Conservation (phyloP, 352 stramenopile genomes). For the Peronospora belbahrii region DNA sequence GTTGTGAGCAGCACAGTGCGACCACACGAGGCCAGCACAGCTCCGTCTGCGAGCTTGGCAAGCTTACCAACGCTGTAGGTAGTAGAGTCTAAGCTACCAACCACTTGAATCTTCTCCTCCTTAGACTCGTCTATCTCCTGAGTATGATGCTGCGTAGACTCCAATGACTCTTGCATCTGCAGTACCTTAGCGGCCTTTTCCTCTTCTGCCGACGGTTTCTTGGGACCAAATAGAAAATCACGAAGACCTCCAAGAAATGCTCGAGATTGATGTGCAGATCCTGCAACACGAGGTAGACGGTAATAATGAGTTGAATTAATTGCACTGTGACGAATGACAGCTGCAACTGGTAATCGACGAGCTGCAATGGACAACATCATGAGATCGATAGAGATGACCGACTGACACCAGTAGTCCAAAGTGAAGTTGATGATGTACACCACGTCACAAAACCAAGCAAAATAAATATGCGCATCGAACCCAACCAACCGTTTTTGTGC, state of each 20-base stretch:
- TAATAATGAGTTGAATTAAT: neutral
- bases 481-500: constrained; percentile 8
- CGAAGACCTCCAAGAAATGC: constrained; percentile 58
- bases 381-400: neutral
- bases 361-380: constrained; percentile 26
- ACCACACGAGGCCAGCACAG: constrained; percentile 74
- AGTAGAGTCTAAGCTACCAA: constrained; percentile 46
- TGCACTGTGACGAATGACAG: constrained; percentile 9
- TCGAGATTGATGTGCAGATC: constrained; percentile 24
- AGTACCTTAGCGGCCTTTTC: constrained; percentile 11
- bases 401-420: neutral
- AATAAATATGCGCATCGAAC: constrained; percentile 1
- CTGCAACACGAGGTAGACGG: constrained; percentile 2
- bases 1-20: constrained; percentile 85
- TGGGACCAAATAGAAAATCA: constrained; percentile 55
- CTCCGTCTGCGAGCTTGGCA: constrained; percentile 77
- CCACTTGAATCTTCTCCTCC: constrained; percentile 22
- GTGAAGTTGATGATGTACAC: neutral
- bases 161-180: neutral
- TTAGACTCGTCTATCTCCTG: constrained; percentile 6
- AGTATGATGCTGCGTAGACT: constrained; percentile 4
- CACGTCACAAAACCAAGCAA: too few species aligned
- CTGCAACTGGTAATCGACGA: constrained; percentile 19
- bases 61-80: constrained; percentile 69
- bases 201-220: constrained; percentile 27